These are phyloP conservation scores for Coniella vitis DNA, from an alignment of 2,329 filamentous ascomycete species.

Conservation along the genomic window DNA sequence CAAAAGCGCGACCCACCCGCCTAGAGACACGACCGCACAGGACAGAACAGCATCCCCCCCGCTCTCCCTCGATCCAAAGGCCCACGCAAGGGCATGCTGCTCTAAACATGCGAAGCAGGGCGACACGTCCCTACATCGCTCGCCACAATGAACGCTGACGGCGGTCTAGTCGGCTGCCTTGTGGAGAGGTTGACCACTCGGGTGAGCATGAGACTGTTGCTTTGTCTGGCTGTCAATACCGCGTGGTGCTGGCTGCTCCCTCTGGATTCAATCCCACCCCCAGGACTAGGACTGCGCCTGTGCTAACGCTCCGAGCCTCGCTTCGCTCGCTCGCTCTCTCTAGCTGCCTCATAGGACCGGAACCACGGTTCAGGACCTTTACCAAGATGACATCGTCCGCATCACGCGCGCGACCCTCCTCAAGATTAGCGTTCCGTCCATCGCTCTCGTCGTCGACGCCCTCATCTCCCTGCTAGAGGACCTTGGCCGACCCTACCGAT, in stretches of 20 bases:
- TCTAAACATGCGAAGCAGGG: slow-evolving; percentile 24
- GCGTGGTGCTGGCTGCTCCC: slow-evolving; percentile 9
- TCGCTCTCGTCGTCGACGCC: slow-evolving; percentile 48
- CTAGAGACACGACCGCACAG: background rate
- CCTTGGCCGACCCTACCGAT: slow-evolving; percentile 46
- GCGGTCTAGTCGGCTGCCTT: slow-evolving; percentile 52
- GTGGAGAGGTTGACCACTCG: slow-evolving; percentile 57
- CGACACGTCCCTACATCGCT: slow-evolving; percentile 20
- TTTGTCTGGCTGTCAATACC: too few relatives aligned
- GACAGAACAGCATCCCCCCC: background rate
- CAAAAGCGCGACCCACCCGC: background rate
- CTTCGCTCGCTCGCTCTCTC: slow-evolving; percentile 17
- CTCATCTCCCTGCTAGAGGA: slow-evolving; percentile 53
- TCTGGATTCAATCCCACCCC: background rate
- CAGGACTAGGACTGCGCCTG: background rate
- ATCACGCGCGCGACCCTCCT: slow-evolving; percentile 57
- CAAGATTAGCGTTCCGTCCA: slow-evolving; percentile 49
- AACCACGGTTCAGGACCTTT: slow-evolving; percentile 47
- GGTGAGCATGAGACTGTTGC: slow-evolving; percentile 32
- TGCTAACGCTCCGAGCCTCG: slow-evolving; percentile 4
- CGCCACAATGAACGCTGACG: slow-evolving; percentile 50
- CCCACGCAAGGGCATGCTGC: slow-evolving; percentile 17
- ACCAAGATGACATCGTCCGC: slow-evolving; percentile 53
- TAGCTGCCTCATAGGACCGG: slow-evolving; percentile 60
- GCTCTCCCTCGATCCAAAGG: background rate